Evolutionary conservation across 2,329 filamentous ascomycete genomes (phyloP), one percentile per base, ranked within the genome.

Genomic region (Colletotrichum plurivorum): DNA sequence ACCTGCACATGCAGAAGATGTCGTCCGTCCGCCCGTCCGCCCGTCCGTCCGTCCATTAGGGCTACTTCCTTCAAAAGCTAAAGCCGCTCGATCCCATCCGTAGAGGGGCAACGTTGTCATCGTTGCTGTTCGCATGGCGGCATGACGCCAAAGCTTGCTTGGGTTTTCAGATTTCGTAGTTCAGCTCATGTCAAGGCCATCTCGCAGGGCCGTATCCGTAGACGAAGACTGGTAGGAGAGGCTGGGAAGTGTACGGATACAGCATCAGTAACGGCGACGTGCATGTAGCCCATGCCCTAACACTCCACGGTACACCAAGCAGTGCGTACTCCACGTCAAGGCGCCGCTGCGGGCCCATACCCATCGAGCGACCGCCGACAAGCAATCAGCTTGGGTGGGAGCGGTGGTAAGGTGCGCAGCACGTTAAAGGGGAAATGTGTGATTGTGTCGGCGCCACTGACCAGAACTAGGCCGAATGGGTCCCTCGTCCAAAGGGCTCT

Each of bases 11-110:
- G 36, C 22, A n/a, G n/a, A 18, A 16, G 41, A 43, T 5, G 15
- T 89, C 25, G 15, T 18, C 31, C 10, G 31, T 27, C 31, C 51
- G 41, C 31, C 16, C 62, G 48, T 10, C 31, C 31, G 31, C 31
- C 16, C 62, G 48, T 10, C 31, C 31, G 31, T 36, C 22, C 22
- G 22, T 25, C 22, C 22, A 5, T 51, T 18, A 20, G 49, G 18
- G 41, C 22, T n/a, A 22, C 22, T 43, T 43, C 43, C 31, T 46
- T 18, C n/a, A 25, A 51, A 51, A 36, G 36, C 56, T 16, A 45
- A 53, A 55, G 49, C 12, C 49, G 43, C 61, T 49, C 20, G 62
- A 60, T 51, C 18, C 2, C 39, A 13, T 27, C 18, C n/a, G 18
- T 16, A 18, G 7, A 20, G n/a, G 43, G 41, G 61, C 43, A 56